Evolutionary conservation across 129 eudicot genomes (phyloP).

Genomic region (Arctium lappa): DNA sequence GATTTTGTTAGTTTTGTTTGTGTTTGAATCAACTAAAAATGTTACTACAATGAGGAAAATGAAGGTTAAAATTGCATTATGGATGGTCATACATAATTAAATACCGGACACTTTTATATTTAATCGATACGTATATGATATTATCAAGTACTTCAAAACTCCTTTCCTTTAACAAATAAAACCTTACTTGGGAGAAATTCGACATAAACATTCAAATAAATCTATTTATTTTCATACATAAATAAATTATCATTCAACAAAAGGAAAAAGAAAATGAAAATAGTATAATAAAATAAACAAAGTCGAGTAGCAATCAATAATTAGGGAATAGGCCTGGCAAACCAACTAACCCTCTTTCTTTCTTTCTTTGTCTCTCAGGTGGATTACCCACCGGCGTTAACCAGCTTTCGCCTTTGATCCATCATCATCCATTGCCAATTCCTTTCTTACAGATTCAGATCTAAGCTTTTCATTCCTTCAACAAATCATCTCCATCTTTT

Average conservation of each 20-base stretch:
- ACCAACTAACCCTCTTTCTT: conserved; percentile 27
- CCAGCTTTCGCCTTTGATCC: conserved; percentile 19
- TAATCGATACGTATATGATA: too few species aligned
- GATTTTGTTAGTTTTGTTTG: not conserved
- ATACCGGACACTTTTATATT: too few species aligned
- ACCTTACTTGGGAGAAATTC: too few species aligned
- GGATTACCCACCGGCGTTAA: conserved; percentile 14
- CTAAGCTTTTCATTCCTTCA: conserved; percentile 18
- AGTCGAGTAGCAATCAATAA: not conserved
- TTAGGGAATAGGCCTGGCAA: conserved; percentile 26
- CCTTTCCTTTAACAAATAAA: too few species aligned
- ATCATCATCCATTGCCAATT: conserved; percentile 4
- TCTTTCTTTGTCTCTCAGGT: not conserved
- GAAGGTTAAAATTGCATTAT: too few species aligned
- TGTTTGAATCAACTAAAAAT: too few species aligned
- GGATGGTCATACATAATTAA: too few species aligned
- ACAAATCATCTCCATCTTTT: not conserved
- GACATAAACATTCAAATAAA: too few species aligned
- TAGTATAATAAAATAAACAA: not conserved
- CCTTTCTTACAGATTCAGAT: conserved; percentile 21
- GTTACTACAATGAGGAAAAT: too few species aligned
- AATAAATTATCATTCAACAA: not conserved
- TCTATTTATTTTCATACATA: too few species aligned
- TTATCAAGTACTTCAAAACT: too few species aligned
- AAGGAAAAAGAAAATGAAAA: not conserved